phyloP scores from a whole-genome alignment of 1,284 basidiomycete genomes.

The Ceratobasidium sp. region DNA sequence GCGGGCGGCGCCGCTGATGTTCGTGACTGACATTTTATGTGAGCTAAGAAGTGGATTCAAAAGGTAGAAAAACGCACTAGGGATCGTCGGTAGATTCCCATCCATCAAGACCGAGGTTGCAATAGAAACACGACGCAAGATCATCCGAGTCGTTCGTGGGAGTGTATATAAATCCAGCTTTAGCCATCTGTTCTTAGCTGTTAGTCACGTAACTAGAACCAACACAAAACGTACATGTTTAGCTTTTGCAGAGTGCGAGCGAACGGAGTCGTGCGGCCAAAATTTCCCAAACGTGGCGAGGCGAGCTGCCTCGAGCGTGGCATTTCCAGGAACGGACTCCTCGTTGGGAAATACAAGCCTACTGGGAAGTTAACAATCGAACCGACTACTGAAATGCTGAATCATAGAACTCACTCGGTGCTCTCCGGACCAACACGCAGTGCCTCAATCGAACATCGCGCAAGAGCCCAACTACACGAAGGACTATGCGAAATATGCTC shows the following conservation, averaged over 20 bases:
- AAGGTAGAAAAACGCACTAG: constrained; percentile 49
- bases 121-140: constrained; percentile 59
- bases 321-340: constrained; percentile 56
- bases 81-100: constrained; percentile 62
- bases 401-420: constrained; percentile 42
- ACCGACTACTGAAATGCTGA: not conserved
- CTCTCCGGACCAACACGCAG: constrained; percentile 41
- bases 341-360: constrained; percentile 50
- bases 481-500: constrained; percentile 57
- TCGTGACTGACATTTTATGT: constrained; percentile 19
- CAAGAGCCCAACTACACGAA: constrained; percentile 60
- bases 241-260: constrained; percentile 56
- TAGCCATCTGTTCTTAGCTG: constrained; percentile 55
- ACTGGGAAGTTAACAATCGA: constrained; percentile 19
- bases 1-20: constrained; percentile 43
- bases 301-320: constrained; percentile 52
- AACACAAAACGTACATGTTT: constrained; percentile 54
- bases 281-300: constrained; percentile 59
- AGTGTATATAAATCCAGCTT: constrained; percentile 60
- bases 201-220: not conserved
- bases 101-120: constrained; percentile 58
- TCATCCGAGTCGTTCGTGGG: constrained; percentile 51
- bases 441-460: constrained; percentile 57
- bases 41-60: not conserved
- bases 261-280: constrained; percentile 60